Evolutionary conservation across 2,329 filamentous ascomycete genomes (phyloP).

Genomic region (Talaromyces sp.): DNA sequence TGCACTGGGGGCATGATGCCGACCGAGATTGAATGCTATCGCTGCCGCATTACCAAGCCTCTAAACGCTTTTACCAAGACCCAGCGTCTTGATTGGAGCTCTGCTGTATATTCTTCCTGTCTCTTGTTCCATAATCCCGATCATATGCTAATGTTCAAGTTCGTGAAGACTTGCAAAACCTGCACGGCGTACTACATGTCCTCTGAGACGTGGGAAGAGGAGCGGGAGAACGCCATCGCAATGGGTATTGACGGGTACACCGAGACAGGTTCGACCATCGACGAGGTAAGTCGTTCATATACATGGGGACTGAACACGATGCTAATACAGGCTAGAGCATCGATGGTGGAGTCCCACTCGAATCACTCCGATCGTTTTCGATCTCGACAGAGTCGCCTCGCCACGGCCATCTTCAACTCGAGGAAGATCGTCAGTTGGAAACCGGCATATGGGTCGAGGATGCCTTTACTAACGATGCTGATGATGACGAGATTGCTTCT

Average conservation of each 20-base stretch:
- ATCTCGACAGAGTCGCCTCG: neutral
- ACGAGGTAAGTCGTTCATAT: neutral
- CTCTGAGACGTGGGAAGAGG: slow-evolving; percentile 29
- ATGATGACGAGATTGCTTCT: neutral
- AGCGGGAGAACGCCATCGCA: neutral
- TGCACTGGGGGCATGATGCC: slow-evolving; percentile 43
- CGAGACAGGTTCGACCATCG: neutral
- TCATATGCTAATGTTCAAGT: neutral
- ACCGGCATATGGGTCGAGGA: neutral
- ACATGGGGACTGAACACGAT: neutral
- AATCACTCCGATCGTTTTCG: neutral
- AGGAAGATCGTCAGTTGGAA: neutral
- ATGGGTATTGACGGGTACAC: neutral
- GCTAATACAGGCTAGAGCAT: slow-evolving; percentile 6
- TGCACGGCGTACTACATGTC: slow-evolving; percentile 37
- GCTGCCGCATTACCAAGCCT: slow-evolving; percentile 47
- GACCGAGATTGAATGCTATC: slow-evolving; percentile 48
- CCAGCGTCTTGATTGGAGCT: slow-evolving; percentile 46
- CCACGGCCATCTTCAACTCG: neutral
- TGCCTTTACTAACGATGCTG: no score
- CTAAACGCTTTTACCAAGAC: slow-evolving; percentile 50
- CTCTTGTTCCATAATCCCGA: slow-evolving; percentile 12
- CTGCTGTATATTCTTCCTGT: slow-evolving; percentile 38
- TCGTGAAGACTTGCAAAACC: slow-evolving; percentile 39
- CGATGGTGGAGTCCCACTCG: neutral